These are phyloP conservation scores for Sarocladiaceae sp. DNA, from an alignment of 2,329 filamentous ascomycete genomes.

Conservation along the genomic window DNA sequence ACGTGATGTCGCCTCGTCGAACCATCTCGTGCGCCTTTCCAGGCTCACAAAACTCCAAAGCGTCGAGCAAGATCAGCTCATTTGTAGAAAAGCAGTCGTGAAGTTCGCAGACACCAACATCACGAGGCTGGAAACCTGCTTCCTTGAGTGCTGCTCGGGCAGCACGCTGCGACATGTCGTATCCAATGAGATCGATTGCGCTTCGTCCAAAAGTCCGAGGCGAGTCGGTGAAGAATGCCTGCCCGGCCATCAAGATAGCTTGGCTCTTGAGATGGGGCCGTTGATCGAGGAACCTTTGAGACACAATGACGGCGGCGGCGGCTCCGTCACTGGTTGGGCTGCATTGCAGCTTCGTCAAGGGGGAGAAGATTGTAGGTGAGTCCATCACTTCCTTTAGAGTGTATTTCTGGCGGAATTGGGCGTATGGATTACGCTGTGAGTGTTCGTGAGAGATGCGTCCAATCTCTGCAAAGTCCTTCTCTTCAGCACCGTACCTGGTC, in stretches of 20 bases:
- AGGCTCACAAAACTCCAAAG: constrained; percentile 69
- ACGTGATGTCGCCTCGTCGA: constrained; percentile 82
- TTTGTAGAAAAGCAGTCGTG: constrained; percentile 98
- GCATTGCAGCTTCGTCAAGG: constrained; percentile 96
- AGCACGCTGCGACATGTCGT: constrained; percentile 75
- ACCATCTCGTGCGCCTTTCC: constrained; percentile 94
- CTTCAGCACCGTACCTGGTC: constrained; percentile 70
- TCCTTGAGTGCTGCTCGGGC: constrained; percentile 67
- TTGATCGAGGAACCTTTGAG: constrained; percentile 80
- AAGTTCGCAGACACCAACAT: constrained; percentile 85
- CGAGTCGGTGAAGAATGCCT: constrained; percentile 78
- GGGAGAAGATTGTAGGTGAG: constrained; percentile 73
- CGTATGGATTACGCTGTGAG: constrained; percentile 89
- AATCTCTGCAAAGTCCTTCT: constrained; percentile 91
- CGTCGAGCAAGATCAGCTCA: constrained; percentile 87
- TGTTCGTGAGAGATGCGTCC: constrained; percentile 90
- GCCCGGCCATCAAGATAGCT: constrained; percentile 85
- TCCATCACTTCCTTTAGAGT: constrained; percentile 76
- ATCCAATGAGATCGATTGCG: constrained; percentile 86
- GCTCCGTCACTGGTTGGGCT: constrained; percentile 93
- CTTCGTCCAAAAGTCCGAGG: constrained; percentile 75
- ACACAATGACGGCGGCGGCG: constrained; percentile 84
- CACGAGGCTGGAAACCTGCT: constrained; percentile 62
- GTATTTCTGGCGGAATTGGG: constrained; percentile 95
- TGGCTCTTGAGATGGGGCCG: constrained; percentile 76